Conservation (phyloP, 306 rosid genomes). For the Dryas alaskensis region DNA sequence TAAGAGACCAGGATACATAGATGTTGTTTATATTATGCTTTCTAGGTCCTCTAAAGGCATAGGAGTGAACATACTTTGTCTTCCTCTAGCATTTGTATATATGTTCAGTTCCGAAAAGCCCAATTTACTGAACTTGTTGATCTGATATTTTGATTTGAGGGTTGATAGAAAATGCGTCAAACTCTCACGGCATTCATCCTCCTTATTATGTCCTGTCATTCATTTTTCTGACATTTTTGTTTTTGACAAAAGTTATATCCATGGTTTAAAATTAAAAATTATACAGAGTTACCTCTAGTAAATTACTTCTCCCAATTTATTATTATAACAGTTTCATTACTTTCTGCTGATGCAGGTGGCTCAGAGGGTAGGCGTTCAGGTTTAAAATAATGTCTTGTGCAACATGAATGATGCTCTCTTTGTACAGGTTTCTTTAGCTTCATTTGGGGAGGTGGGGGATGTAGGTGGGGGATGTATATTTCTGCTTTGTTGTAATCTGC, state of each 20-base stretch:
- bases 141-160: background rate
- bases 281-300: no score
- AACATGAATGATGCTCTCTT: slow-evolving; percentile 30
- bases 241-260: background rate
- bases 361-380: slow-evolving; percentile 58
- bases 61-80: no score
- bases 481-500: background rate
- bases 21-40: no score
- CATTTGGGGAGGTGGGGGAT: background rate
- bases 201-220: background rate
- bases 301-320: no score
- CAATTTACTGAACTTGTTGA: background rate
- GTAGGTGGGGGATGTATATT: slow-evolving; percentile 8
- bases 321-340: background rate
- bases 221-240: background rate
- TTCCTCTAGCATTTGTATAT: background rate
- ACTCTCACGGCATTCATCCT: background rate
- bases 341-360: slow-evolving; percentile 63
- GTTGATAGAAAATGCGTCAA: background rate
- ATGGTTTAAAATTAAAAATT: no score
- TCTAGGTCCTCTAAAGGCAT: no score
- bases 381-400: slow-evolving; percentile 28
- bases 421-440: slow-evolving; percentile 29
- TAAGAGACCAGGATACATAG: no score
- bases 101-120: background rate